Base-by-base conservation (phyloP, 495 filamentous ascomycete species). In the Penicillium psychrofluorescens region DNA sequence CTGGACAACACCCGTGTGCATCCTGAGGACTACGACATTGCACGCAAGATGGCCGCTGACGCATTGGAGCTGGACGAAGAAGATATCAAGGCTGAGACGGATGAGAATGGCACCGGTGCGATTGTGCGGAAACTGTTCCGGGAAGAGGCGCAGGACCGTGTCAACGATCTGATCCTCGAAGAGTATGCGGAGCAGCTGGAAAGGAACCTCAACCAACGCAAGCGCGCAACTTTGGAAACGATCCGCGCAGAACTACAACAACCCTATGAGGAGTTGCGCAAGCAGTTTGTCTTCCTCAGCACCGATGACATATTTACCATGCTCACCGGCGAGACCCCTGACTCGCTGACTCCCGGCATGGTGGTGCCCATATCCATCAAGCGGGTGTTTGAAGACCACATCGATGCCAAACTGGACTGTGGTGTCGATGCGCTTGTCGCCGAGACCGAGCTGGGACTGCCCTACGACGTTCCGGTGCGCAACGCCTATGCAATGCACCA, bases 121-220 rank as follows among this genome's bases (percentile, higher is more conserved):
- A 86, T 97, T 46, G 87, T 98, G 43, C 84, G 91, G 44, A 90
- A 88, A 62, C 77, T 98, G 7, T 84, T 97, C 63, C 86, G 84
- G 55, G 90, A 95, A 8, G 86, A 95, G 16, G 83, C 85, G 44
- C 85, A 90, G 58, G 91, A 96, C 47, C 90, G 89, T 58, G 89
- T 97, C 51, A 95, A 97, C 54, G 94, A 97, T 56, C 71, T 98
- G 41, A 89, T 96, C 49, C 71, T 98, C 5, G 92, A 98, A 59
- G 86, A 96, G 61, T 98, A 98, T 56, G 94, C 92, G 1, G 89
- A 95, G 61, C 90, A 97, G 65, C 68, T 98, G 40, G 91, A 96
- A 66, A 83, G 76, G 48, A 92, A 95, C 50, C 87, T 95, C 51
- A 85, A 88, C 49, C 89, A 95, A 64, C 82, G 86, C 41, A 98